Evolutionary conservation across 2,329 filamentous ascomycete genomes (phyloP).

Genomic region (Penicillium sp.): DNA sequence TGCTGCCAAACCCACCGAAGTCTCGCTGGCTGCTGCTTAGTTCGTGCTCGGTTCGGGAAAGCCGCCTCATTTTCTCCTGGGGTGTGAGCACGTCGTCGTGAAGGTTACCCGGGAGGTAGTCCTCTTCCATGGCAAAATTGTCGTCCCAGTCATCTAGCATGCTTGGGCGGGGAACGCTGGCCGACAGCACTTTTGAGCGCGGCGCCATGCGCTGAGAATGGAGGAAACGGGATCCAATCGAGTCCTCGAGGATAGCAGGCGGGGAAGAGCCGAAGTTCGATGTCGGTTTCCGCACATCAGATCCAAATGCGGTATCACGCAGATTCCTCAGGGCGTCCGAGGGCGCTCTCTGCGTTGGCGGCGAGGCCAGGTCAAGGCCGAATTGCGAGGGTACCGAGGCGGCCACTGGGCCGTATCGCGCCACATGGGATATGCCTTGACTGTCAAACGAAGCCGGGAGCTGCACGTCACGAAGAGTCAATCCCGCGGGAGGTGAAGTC

Average conservation of each 20-base stretch:
- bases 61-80: constrained; percentile 57
- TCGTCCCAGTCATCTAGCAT: constrained; percentile 56
- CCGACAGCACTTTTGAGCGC: constrained; percentile 55
- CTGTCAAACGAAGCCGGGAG: constrained; percentile 94
- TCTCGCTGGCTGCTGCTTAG: constrained; percentile 44
- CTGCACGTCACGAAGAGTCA: constrained; percentile 92
- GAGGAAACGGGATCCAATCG: constrained; percentile 54
- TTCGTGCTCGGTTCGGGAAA: constrained; percentile 57
- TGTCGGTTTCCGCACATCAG: constrained; percentile 62
- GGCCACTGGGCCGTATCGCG: constrained; percentile 83
- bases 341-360: constrained; percentile 60
- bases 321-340: constrained; percentile 59
- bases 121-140: constrained; percentile 78
- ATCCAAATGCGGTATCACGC: constrained; percentile 64
- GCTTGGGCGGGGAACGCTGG: constrained; percentile 54
- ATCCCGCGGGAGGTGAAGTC: constrained; percentile 62
- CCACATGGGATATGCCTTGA: constrained; percentile 88
- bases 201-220: constrained; percentile 62
- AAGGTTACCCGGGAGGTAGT: constrained; percentile 71
- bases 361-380: constrained; percentile 65
- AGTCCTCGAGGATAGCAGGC: constrained; percentile 57
- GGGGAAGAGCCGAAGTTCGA: constrained; percentile 54
- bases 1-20: constrained; percentile 48
- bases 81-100: constrained; percentile 62
- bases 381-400: constrained; percentile 92